phyloP scores from a whole-genome alignment of 441 rosid species.

The Dalechampia spathulata region DNA sequence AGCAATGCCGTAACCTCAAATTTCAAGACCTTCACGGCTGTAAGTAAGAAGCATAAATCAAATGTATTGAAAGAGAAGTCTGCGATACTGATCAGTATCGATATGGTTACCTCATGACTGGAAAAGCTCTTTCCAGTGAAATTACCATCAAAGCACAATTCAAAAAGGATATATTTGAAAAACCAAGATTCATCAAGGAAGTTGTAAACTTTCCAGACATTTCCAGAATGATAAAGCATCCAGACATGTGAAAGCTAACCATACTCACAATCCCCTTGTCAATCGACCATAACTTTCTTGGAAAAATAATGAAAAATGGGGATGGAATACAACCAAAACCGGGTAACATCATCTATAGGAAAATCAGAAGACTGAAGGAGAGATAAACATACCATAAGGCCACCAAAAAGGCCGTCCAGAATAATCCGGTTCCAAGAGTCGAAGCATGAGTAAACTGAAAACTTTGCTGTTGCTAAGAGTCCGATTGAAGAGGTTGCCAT shows the following conservation, averaged over 20 bases:
- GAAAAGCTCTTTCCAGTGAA: neutral
- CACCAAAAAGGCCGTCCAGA: conserved; percentile 81
- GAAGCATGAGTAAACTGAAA: conserved; percentile 67
- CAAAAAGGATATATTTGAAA: neutral
- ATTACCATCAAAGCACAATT: neutral
- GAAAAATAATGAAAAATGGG: neutral
- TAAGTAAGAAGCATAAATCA: neutral
- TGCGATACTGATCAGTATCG: neutral
- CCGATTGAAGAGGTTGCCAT: conserved; percentile 83
- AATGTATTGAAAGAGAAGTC: neutral
- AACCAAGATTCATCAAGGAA: neutral
- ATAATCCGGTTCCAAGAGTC: conserved; percentile 71
- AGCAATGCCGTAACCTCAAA: neutral
- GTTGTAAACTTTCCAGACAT: neutral
- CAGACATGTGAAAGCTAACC: neutral
- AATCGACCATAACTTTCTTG: neutral
- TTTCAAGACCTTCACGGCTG: neutral
- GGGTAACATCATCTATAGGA: neutral
- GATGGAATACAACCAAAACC: neutral
- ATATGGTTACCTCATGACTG: neutral
- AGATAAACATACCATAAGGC: conserved; percentile 68
- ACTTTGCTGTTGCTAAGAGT: conserved; percentile 77
- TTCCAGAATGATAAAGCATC: neutral
- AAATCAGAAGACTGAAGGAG: neutral
- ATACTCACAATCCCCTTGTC: neutral